Base-by-base conservation (phyloP, 495 filamentous ascomycete species). In the Penicillium argentinense region DNA sequence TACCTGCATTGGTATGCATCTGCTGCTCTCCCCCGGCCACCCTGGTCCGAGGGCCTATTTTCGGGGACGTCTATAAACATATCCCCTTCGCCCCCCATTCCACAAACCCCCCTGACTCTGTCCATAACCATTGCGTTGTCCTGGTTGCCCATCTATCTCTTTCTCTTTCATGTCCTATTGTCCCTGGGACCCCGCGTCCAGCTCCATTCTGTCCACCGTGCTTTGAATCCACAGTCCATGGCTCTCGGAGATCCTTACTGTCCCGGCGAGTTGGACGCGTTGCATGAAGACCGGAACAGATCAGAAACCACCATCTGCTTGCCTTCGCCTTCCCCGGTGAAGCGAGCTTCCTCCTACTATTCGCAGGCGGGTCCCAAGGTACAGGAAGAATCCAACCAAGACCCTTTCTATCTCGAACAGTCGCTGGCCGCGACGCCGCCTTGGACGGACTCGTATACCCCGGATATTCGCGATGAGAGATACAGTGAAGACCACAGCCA, bases 1-100 rank as follows among this genome's bases (percentile, higher is more conserved):
- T 72, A 73, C 66, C 53, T 58, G 64, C 68, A 69, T 63, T 67
- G 69, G 69, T 61, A 74, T 74, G 71, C 67, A 62, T 60, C 61
- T 46, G 53, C 40, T 41, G 32, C 49, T 40, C 54, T 52, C 61
- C 60, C 56, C 47, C 51, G 59, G 49, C 56, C 60, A 54, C 47
- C 16, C 26, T 19, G 23, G 37, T 47, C 36, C 38, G 37, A 51
- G 39, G 46, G 53, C 51, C 59, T 56, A 59, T 62, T 66, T 64
- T 53, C 49, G 57, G 28, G 34, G 49, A 23, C 40, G 23, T 64
- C 51, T 71, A 74, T 74, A 74, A 72, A 74, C 68, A 63, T 54
- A 67, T 62, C 57, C 58, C 57, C 63, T 56, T 67, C 59, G 43
- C 62, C 63, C 62, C 46, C 33, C 39, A 36, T 36, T 36, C 33